Conservation (phyloP, 225 moss, liverwort and hornwort species). For the Thuidium tamariscinum region DNA sequence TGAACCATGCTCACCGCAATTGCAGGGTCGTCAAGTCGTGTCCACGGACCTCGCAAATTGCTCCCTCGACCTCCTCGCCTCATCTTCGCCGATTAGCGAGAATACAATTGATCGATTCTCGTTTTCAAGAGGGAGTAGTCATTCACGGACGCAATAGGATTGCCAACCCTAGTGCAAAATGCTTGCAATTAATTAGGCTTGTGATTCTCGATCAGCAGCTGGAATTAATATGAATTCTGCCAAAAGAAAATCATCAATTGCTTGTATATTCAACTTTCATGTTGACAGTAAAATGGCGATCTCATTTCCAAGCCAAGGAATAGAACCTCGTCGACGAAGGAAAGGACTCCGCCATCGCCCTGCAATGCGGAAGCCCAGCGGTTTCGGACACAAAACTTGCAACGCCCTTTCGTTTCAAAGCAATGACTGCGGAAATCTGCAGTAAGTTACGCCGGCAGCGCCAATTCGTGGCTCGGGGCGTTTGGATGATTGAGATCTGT, state of each 20-base stretch:
- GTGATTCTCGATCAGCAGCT: neutral
- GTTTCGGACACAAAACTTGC: neutral
- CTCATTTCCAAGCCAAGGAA: neutral
- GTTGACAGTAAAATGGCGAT: neutral
- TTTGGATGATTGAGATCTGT: too few species aligned
- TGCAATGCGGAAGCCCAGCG: neutral
- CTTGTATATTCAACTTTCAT: neutral
- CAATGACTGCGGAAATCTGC: neutral
- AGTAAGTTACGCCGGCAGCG: too few species aligned
- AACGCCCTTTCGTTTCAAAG: neutral
- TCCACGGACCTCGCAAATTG: neutral
- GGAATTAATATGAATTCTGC: too few species aligned
- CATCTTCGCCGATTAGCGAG: neutral
- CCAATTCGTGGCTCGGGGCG: too few species aligned
- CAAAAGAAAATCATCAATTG: too few species aligned
- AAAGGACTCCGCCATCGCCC: neutral
- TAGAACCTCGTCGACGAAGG: neutral
- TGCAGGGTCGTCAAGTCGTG: neutral
- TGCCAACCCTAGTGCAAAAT: neutral
- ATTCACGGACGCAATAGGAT: neutral
- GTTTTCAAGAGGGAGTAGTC: neutral
- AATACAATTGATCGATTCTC: neutral
- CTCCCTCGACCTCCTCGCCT: conserved; percentile 12
- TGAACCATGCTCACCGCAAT: neutral
- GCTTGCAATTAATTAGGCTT: neutral